These are phyloP conservation scores for Madurella fahalii DNA, from an alignment of 2,329 filamentous ascomycete genomes.

Conservation along the genomic window DNA sequence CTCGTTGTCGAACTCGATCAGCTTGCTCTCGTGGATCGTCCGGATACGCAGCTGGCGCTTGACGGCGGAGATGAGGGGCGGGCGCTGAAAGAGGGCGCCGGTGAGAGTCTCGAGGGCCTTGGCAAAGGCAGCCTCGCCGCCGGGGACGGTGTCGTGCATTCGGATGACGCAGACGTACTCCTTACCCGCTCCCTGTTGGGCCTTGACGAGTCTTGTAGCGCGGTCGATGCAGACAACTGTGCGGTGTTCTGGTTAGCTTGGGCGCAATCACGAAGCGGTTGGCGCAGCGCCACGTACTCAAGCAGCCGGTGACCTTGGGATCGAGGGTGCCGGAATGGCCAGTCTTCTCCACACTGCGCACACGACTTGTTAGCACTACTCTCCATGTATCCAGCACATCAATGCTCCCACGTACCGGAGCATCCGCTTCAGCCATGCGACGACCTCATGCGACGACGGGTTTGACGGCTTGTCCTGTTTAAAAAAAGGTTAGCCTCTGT, in stretches of 20 bases:
- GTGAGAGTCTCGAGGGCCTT: slow-evolving; percentile 93
- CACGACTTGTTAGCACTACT: slow-evolving; percentile 8
- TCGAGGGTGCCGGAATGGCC: slow-evolving; percentile 98
- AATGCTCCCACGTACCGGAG: slow-evolving; percentile 58
- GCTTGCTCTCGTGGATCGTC: slow-evolving; percentile 95
- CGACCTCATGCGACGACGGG: slow-evolving; percentile 96
- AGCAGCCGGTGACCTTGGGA: slow-evolving; percentile 73
- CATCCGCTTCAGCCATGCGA: slow-evolving; percentile 98
- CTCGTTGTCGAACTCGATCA: slow-evolving; percentile 97
- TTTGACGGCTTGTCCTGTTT: slow-evolving; percentile 81
- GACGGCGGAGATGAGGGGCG: slow-evolving; percentile 94
- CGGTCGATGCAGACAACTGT: slow-evolving; percentile 66
- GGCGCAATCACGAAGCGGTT: not conserved
- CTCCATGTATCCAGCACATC: not conserved
- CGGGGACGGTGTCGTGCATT: slow-evolving; percentile 91
- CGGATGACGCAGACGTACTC: slow-evolving; percentile 97
- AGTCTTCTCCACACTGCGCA: slow-evolving; percentile 81
- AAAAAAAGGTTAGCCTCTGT: not conserved
- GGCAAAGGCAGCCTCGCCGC: slow-evolving; percentile 87
- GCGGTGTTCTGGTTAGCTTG: slow-evolving; percentile 3
- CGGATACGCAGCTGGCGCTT: slow-evolving; percentile 98
- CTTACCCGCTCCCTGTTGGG: slow-evolving; percentile 97
- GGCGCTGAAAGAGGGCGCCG: slow-evolving; percentile 94
- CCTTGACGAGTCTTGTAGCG: slow-evolving; percentile 96
- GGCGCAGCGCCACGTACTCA: slow-evolving; percentile 31